Base-by-base conservation (phyloP, 1,139 yeast species). In the Wickerhamomyces sp. region DNA sequence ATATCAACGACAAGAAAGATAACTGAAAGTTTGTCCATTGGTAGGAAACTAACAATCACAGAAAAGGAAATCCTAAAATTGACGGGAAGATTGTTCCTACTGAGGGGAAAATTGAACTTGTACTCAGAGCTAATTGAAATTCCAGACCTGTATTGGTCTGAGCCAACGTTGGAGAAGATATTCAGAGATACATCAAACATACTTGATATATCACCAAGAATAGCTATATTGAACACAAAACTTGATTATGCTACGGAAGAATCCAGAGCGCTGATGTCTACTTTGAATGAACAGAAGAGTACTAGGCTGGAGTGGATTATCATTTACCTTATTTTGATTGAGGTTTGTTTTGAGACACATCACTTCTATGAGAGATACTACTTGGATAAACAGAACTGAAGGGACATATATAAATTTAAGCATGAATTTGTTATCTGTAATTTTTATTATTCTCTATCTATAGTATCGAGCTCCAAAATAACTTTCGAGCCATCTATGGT, bases 61-160 rank as follows among this genome's bases (percentile, higher is more conserved):
- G 86, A 82, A 38, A 64, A 72, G 5, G 87, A 83, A 28, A 77
- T 84, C 5, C 60, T 87, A 33, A 68, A 68, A 46, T 66, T 80
- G 4, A 86, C 94, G 0, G 96, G 96, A 0, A 67, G 78, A 38
- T 64, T 88, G 21, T 73, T 88, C 39, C 64, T 83, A 31, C 65
- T 88, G 16, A 64, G 96, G 39, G 96, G 95, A 1, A 82, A 82
- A 47, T 67, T 88, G 43, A 88, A 88, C 49, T 61, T 88, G 30
- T 86, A 88, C 56, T 81, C 91, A n/a, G 95, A 88, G 52, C 68
- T 88, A 37, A 86, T 86, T 28, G 96, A 88, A 50, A 86, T 94
- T 0, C 96, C 96, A 0, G 96, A 88, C 55, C 60, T 87, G 31
- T 88, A 87, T 58, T 88, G 96, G 96, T 75, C 87, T 35, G 96